phyloP scores from a whole-genome alignment of 2,329 filamentous ascomycete genomes.

The Xylariaceae sp. region DNA sequence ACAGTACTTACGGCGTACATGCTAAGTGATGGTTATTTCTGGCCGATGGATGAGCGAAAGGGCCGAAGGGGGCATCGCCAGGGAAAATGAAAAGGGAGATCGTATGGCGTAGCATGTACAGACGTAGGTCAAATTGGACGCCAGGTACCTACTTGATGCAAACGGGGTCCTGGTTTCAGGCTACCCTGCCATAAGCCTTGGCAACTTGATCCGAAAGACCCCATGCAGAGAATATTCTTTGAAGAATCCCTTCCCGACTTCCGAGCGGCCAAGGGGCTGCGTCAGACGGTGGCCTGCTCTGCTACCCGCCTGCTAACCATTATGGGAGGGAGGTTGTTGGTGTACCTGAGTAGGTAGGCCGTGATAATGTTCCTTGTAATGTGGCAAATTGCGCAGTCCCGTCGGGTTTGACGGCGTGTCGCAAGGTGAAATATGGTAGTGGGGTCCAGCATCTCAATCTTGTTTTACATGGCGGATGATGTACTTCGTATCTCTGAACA shows the following conservation, averaged over 20 bases:
- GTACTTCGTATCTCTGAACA: too few species aligned
- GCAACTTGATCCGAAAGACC: neutral
- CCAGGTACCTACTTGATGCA: constrained; percentile 6
- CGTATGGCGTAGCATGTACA: neutral
- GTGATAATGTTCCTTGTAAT: neutral
- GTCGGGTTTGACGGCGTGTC: constrained; percentile 5
- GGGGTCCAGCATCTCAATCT: neutral
- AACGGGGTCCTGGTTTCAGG: constrained; percentile 11
- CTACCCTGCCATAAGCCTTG: constrained; percentile 3
- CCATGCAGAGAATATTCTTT: constrained; percentile 20
- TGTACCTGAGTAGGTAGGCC: neutral
- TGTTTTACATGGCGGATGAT: too few species aligned
- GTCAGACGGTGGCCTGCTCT: neutral
- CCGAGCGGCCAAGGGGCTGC: neutral
- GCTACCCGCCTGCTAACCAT: neutral
- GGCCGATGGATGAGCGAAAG: constrained; percentile 1
- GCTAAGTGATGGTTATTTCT: neutral
- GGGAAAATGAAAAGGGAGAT: neutral
- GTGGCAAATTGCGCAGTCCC: constrained; percentile 5
- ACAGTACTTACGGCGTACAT: constrained; percentile 7
- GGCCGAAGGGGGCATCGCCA: neutral
- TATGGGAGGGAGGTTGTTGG: too few species aligned
- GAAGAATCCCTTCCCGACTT: constrained; percentile 8
- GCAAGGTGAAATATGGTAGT: neutral
- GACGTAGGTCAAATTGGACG: constrained; percentile 1